Percentiles rank a stretch among this genome's conserved stretches.
phyloP scores from a whole-genome alignment of 139 green algal species.

The Chlamydomonas incerta region DNA sequence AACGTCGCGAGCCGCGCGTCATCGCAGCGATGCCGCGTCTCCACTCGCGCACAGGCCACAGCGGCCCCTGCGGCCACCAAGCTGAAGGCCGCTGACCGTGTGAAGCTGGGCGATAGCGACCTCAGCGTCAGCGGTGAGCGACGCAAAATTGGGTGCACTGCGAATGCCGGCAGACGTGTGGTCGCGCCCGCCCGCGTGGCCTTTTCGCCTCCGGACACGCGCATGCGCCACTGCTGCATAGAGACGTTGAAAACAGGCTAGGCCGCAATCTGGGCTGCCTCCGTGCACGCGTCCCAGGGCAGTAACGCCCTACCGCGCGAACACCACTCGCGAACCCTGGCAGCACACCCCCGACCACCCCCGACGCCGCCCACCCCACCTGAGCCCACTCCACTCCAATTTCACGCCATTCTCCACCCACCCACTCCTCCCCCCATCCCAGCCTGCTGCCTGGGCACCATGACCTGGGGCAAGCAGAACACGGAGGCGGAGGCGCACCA shows the following conservation, averaged over 20 bases:
- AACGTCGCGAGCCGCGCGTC: too few relatives aligned
- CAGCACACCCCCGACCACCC: too few relatives aligned
- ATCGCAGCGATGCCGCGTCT: too few relatives aligned
- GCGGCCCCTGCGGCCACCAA: too few relatives aligned
- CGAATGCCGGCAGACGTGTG: neutral
- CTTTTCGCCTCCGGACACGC: neutral
- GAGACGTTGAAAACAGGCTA: neutral
- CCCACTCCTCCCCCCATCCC: neutral
- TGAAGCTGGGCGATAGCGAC: neutral
- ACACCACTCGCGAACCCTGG: too few relatives aligned
- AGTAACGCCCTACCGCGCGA: too few relatives aligned
- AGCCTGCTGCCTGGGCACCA: constrained; percentile 78
- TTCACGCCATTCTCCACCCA: neutral
- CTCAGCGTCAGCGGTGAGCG: neutral
- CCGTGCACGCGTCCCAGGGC: too few relatives aligned
- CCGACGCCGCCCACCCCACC: too few relatives aligned
- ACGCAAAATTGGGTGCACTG: neutral
- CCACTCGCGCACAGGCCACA: too few relatives aligned
- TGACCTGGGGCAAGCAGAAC: constrained; percentile 89
- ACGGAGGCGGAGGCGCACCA: constrained; percentile 67
- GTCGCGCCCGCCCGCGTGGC: too few relatives aligned
- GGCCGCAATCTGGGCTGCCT: too few relatives aligned
- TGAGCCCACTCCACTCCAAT: neutral
- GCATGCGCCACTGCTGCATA: neutral
- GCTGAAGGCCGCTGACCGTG: neutral